These are phyloP conservation scores for Trichoderma lentiforme DNA, from an alignment of 2,329 filamentous ascomycete genomes.

Conservation along the genomic window DNA sequence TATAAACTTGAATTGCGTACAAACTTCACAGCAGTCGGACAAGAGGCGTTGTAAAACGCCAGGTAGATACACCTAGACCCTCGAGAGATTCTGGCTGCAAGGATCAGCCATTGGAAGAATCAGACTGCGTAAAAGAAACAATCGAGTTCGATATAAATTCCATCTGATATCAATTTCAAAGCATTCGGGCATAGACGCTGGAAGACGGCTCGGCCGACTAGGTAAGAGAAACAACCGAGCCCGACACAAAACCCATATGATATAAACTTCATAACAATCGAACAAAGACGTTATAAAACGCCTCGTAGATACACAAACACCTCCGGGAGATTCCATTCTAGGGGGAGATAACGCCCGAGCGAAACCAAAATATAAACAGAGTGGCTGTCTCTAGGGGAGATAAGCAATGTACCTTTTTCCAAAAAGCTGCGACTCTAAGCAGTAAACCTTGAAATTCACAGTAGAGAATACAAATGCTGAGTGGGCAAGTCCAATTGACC, in stretches of 20 bases:
- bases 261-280: neutral
- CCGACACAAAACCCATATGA: neutral
- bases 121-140: too few species aligned
- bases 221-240: neutral
- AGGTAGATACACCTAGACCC: too few species aligned
- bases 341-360: neutral
- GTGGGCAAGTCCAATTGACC: neutral
- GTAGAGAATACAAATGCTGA: neutral
- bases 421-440: neutral
- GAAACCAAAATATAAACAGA: neutral
- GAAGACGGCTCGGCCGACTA: neutral
- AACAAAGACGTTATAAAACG: neutral
- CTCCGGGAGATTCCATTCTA: neutral
- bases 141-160: neutral
- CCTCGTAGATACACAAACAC: neutral
- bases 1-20: too few species aligned
- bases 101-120: too few species aligned
- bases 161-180: neutral
- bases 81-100: too few species aligned
- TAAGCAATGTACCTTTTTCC: neutral
- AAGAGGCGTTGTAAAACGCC: too few species aligned
- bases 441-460: neutral
- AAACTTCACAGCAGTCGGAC: too few species aligned
- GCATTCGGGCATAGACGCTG: neutral
- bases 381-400: neutral